Percentiles rank a stretch among this genome's conserved stretches.
phyloP scores from a whole-genome alignment of 2,329 filamentous ascomycete species.

The Botryotinia narcissicola region DNA sequence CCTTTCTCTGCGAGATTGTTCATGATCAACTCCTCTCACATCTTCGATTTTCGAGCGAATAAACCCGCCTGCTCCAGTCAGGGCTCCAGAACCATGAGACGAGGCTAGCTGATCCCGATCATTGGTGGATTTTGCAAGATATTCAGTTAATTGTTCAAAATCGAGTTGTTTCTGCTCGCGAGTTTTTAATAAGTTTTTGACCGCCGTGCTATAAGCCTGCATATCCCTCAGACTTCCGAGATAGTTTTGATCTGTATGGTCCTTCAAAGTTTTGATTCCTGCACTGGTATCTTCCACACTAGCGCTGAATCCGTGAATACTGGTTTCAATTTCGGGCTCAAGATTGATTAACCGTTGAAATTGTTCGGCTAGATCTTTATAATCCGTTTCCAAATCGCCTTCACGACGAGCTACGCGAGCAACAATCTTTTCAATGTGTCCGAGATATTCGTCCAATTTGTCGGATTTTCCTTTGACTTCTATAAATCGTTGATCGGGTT shows the following conservation, averaged over 20 bases:
- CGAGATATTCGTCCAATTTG: slow-evolving; percentile 91
- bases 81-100: slow-evolving; percentile 58
- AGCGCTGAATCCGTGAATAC: slow-evolving; percentile 81
- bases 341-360: slow-evolving; percentile 90
- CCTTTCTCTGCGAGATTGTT: slow-evolving; percentile 82
- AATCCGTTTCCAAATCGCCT: slow-evolving; percentile 81
- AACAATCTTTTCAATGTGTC: slow-evolving; percentile 93
- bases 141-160: slow-evolving; percentile 93
- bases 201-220: slow-evolving; percentile 85
- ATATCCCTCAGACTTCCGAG: slow-evolving; percentile 90
- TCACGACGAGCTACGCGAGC: slow-evolving; percentile 85
- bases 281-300: slow-evolving; percentile 80
- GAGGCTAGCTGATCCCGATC: slow-evolving; percentile 71
- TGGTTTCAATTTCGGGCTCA: slow-evolving; percentile 80
- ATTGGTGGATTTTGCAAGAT: slow-evolving; percentile 83
- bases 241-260: slow-evolving; percentile 94
- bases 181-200: slow-evolving; percentile 85
- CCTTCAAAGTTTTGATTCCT: slow-evolving; percentile 76
- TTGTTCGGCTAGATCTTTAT: slow-evolving; percentile 85
- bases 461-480: slow-evolving; percentile 90
- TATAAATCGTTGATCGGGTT: slow-evolving; percentile 89
- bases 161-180: slow-evolving; percentile 98
- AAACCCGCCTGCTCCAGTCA: slow-evolving; percentile 79
- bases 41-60: slow-evolving; percentile 94
- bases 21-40: slow-evolving; percentile 93